Percentiles rank a stretch among this genome's conserved stretches.
phyloP scores from a whole-genome alignment of 1,139 yeast species.

The Nakaseomyces sp. region DNA sequence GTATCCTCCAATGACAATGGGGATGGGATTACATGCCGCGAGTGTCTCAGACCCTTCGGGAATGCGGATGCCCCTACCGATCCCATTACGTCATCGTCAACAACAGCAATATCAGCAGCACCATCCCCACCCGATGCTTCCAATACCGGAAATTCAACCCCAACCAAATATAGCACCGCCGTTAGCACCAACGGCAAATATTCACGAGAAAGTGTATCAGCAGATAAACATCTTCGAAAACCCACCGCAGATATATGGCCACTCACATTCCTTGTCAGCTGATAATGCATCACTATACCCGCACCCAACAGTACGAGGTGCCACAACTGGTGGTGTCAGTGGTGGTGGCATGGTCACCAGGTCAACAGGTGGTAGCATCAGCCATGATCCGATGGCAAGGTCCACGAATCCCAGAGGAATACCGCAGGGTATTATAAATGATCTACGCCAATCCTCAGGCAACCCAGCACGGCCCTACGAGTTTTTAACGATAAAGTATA shows the following conservation, averaged over 20 bases:
- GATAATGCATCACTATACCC: background rate
- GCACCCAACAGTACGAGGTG: background rate
- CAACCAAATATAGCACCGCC: background rate
- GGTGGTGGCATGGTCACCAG: background rate
- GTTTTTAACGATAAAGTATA: background rate
- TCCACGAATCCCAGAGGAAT: background rate
- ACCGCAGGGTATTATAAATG: background rate
- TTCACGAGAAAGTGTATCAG: background rate
- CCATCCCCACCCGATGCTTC: background rate
- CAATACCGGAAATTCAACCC: background rate
- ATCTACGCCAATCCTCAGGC: too few relatives aligned
- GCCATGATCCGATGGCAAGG: background rate
- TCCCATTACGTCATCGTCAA: background rate
- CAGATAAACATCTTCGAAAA: background rate
- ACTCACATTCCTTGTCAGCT: background rate
- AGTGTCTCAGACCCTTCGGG: background rate
- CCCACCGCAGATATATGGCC: background rate
- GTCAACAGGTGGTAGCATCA: background rate
- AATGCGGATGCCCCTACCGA: background rate
- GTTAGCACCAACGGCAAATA: background rate
- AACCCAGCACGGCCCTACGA: background rate
- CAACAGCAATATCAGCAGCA: background rate
- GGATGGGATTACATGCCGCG: background rate
- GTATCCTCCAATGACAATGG: background rate
- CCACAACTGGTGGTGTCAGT: background rate